Percentiles rank a stretch among this genome's conserved stretches.
Conservation (phyloP, 805 yeast species). For the Metschnikowia cubensis region DNA sequence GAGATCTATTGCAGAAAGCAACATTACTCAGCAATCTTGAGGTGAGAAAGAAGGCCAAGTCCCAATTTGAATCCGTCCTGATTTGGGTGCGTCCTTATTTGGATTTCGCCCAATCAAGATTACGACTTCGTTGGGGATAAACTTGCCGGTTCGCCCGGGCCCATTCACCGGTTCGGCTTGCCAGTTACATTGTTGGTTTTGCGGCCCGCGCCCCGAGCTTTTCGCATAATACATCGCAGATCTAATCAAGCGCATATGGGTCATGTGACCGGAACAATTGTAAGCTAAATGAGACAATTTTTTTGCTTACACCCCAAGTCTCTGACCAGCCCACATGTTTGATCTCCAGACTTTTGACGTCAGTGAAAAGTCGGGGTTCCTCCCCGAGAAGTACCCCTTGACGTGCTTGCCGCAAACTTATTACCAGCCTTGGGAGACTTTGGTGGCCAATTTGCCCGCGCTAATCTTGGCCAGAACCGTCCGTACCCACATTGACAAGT, state of each 20-base stretch:
- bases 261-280: conserved; percentile 2
- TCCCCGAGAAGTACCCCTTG: conserved; percentile 68
- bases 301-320: background rate
- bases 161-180: background rate
- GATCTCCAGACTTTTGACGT: conserved; percentile 61
- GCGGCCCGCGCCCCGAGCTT: background rate
- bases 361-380: conserved; percentile 68
- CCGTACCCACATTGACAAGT: conserved; percentile 56
- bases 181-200: background rate
- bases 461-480: conserved; percentile 62
- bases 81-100: too few relatives aligned
- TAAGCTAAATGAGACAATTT: conserved; percentile 3
- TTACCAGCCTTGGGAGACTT: conserved; percentile 72
- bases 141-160: background rate
- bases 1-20: background rate
- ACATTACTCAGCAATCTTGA: background rate
- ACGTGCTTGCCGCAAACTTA: conserved; percentile 55
- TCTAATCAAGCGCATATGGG: conserved; percentile 1
- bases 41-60: too few relatives aligned
- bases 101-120: too few relatives aligned
- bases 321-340: conserved; percentile 8
- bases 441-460: conserved; percentile 67
- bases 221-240: background rate
- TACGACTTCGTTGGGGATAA: too few relatives aligned
- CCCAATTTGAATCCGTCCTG: too few relatives aligned